phyloP scores from a whole-genome alignment of 768 basidiomycete species.

The Lactifluus pinguis region DNA sequence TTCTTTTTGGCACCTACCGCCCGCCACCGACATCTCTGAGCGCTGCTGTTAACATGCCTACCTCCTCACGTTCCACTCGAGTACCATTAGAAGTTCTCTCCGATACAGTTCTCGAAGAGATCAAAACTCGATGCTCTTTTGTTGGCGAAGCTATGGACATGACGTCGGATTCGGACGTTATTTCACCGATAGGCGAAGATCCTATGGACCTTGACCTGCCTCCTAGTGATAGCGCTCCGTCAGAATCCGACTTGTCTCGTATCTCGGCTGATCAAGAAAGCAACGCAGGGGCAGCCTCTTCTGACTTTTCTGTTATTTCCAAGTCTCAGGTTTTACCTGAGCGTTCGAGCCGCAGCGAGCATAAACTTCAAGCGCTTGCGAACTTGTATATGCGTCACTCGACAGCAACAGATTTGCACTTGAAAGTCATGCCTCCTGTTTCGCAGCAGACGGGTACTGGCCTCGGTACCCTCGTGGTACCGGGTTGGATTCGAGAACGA shows the following conservation, averaged over 20 bases:
- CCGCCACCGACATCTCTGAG: slow-evolving; percentile 70
- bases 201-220: slow-evolving; percentile 37
- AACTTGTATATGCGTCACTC: slow-evolving; percentile 69
- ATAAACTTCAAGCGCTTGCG: slow-evolving; percentile 54
- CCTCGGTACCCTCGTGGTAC: slow-evolving; percentile 70
- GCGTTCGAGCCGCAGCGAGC: slow-evolving; percentile 32
- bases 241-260: slow-evolving; percentile 60
- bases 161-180: slow-evolving; percentile 19
- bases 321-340: slow-evolving; percentile 29
- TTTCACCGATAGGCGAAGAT: slow-evolving; percentile 24
- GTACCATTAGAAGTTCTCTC: slow-evolving; percentile 77
- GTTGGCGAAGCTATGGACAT: slow-evolving; percentile 56
- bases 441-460: slow-evolving; percentile 65
- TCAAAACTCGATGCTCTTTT: slow-evolving; percentile 85
- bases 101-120: slow-evolving; percentile 75
- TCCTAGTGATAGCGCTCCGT: slow-evolving; percentile 49
- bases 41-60: slow-evolving; percentile 51
- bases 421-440: slow-evolving; percentile 58
- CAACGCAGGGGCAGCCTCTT: slow-evolving; percentile 37
- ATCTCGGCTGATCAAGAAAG: slow-evolving; percentile 38
- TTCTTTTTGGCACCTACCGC: slow-evolving; percentile 77
- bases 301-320: slow-evolving; percentile 52
- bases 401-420: slow-evolving; percentile 62
- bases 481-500: slow-evolving; percentile 92
- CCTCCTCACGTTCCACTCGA: slow-evolving; percentile 50